Percentiles rank a stretch among this genome's conserved stretches.
phyloP scores from a whole-genome alignment of 345 rosid species.

The Capsella bursapastoris region DNA sequence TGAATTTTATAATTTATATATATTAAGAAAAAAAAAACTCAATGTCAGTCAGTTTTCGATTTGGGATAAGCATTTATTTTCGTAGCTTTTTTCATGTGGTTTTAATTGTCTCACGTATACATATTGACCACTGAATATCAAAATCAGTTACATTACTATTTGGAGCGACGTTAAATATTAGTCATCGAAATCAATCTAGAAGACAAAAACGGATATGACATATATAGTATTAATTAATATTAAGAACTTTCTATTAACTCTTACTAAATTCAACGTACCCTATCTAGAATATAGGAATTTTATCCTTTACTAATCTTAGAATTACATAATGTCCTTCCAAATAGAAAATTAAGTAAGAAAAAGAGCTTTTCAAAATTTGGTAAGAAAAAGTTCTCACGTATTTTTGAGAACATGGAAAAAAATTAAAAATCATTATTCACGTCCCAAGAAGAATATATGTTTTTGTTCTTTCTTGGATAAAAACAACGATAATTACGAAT shows the following conservation, averaged over 20 bases:
- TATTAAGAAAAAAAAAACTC: neutral
- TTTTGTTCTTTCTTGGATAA: constrained; percentile 3
- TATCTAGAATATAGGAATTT: neutral
- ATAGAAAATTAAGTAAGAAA: neutral
- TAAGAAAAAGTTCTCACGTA: neutral
- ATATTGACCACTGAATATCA: constrained; percentile 33
- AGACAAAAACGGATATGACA: neutral
- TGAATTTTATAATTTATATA: neutral
- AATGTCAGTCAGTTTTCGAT: constrained; percentile 31
- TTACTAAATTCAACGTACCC: constrained; percentile 11
- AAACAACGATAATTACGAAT: constrained; percentile 22
- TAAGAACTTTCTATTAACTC: constrained; percentile 11
- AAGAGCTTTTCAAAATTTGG: neutral
- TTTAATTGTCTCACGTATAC: constrained; percentile 30
- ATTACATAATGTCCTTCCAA: neutral
- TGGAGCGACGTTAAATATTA: constrained; percentile 7
- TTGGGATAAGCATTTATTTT: constrained; percentile 21
- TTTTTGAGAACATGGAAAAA: constrained; percentile 1
- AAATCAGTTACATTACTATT: constrained; percentile 4
- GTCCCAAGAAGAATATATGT: constrained; percentile 22
- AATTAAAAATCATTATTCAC: neutral
- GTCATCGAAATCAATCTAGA: constrained; percentile 25
- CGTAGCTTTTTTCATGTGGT: constrained; percentile 28
- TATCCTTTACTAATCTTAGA: neutral
- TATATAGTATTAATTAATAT: neutral